Conservation (phyloP, 2,329 filamentous ascomycete species). For the Pyricularia grisea region DNA sequence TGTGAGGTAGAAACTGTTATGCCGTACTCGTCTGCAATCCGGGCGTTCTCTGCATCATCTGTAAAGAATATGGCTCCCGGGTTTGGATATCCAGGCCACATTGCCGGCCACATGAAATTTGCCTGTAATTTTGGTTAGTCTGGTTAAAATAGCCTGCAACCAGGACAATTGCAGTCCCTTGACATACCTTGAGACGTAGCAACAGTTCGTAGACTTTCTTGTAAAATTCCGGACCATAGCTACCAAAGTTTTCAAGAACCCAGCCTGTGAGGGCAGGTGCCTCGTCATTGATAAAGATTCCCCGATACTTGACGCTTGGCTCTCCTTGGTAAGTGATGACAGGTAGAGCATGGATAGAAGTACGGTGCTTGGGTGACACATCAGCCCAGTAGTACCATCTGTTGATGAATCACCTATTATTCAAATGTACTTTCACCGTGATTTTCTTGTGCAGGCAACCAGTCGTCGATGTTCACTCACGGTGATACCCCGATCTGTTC, state of each 20-base stretch:
- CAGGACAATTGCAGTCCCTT: constrained; percentile 58
- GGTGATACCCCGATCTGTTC: constrained; percentile 54
- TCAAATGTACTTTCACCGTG: background rate
- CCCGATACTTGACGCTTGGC: constrained; percentile 53
- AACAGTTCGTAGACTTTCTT: constrained; percentile 61
- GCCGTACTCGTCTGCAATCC: constrained; percentile 62
- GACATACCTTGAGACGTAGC: constrained; percentile 61
- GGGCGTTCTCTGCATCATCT: constrained; percentile 59
- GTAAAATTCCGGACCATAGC: constrained; percentile 48
- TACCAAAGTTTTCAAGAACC: constrained; percentile 2
- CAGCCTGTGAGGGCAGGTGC: constrained; percentile 52
- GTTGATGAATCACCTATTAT: constrained; percentile 1
- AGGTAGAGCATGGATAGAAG: constrained; percentile 37
- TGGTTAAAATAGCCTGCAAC: constrained; percentile 38
- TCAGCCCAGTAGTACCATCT: constrained; percentile 52
- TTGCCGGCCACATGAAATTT: constrained; percentile 64
- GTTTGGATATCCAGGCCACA: constrained; percentile 32
- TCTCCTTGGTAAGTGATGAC: constrained; percentile 37
- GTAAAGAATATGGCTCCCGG: constrained; percentile 57
- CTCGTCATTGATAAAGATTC: constrained; percentile 64
- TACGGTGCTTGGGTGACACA: constrained; percentile 37
- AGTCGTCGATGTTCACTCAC: constrained; percentile 10
- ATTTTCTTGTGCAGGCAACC: background rate
- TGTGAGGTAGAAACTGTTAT: constrained; percentile 66
- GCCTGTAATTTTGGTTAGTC: constrained; percentile 48